phyloP scores from a whole-genome alignment of 2,329 filamentous ascomycete genomes.

The Calonectria honghensis region DNA sequence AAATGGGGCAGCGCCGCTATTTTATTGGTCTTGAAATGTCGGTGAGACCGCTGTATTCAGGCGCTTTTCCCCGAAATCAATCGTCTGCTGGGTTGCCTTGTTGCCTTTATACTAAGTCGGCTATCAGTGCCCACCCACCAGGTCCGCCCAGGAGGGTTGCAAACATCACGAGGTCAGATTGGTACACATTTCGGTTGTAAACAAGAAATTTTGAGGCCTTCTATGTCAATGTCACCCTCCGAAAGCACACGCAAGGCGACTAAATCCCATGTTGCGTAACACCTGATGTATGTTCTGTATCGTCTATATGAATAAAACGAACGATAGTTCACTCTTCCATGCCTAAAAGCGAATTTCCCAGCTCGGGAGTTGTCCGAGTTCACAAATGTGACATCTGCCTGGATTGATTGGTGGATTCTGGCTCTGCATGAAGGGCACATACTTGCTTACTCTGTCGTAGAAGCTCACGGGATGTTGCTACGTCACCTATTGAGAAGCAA shows the following conservation, averaged over 20 bases:
- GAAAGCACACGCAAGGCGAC: neutral
- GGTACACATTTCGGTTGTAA: too few species aligned
- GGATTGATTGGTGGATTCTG: fast-evolving
- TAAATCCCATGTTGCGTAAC: neutral
- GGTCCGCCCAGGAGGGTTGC: neutral
- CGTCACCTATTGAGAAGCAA: neutral
- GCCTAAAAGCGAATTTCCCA: neutral
- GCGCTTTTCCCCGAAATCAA: neutral
- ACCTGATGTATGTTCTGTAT: too few species aligned
- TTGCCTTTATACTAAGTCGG: neutral
- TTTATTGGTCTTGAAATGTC: neutral
- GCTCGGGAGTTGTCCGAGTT: neutral
- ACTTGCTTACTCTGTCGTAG: neutral
- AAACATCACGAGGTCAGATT: neutral
- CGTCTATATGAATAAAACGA: neutral
- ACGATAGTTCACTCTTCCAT: neutral
- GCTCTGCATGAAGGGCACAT: neutral
- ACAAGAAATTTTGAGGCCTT: neutral
- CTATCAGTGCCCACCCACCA: neutral
- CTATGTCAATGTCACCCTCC: neutral
- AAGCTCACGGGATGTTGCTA: neutral
- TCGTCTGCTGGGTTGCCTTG: neutral
- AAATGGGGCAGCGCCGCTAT: neutral
- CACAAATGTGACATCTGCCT: neutral
- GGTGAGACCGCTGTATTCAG: neutral